Percentiles rank a stretch among this genome's conserved stretches.
Evolutionary conservation across 2,329 filamentous ascomycete genomes (phyloP).

Genomic region (Beauveria rudraprayagi): DNA sequence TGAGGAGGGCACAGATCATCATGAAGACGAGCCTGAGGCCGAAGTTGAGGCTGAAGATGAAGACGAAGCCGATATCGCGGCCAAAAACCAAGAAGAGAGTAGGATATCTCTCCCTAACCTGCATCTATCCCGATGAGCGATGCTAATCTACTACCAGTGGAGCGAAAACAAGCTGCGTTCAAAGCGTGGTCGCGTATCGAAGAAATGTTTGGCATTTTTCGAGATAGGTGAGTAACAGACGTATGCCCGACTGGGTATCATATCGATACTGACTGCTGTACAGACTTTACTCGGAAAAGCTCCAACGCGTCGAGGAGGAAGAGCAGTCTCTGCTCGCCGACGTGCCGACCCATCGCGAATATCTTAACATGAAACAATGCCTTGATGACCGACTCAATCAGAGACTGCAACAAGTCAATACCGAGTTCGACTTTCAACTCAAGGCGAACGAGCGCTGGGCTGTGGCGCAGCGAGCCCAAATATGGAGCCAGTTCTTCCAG

Average conservation of each 20-base stretch:
- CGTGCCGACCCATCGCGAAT: slow-evolving; percentile 77
- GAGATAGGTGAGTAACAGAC: slow-evolving; percentile 58
- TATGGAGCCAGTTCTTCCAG: slow-evolving; percentile 88
- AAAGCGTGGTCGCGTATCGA: slow-evolving; percentile 75
- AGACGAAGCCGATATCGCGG: slow-evolving; percentile 47
- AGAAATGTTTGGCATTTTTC: slow-evolving; percentile 78
- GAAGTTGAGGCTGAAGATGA: slow-evolving; percentile 43
- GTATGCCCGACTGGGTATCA: neutral
- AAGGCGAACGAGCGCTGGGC: slow-evolving; percentile 66
- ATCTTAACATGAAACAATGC: slow-evolving; percentile 80
- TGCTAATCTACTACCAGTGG: slow-evolving; percentile 42
- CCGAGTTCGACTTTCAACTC: slow-evolving; percentile 64
- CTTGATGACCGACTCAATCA: slow-evolving; percentile 75
- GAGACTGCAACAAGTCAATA: slow-evolving; percentile 68
- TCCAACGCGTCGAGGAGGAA: slow-evolving; percentile 69
- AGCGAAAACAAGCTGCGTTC: slow-evolving; percentile 71
- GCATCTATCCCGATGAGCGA: slow-evolving; percentile 9
- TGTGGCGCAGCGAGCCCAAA: slow-evolving; percentile 74
- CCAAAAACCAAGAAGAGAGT: slow-evolving; percentile 59
- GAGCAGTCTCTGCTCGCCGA: slow-evolving; percentile 53
- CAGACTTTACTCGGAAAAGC: slow-evolving; percentile 81
- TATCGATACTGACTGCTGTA: slow-evolving; percentile 19
- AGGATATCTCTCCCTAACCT: slow-evolving; percentile 21
- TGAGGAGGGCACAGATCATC: slow-evolving; percentile 26
- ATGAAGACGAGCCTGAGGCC: slow-evolving; percentile 25